A percentile compares a stretch with the other conserved stretches of the same genome.
These are phyloP conservation scores for Candida orba DNA, from an alignment of 805 yeast species.

Conservation along the genomic window DNA sequence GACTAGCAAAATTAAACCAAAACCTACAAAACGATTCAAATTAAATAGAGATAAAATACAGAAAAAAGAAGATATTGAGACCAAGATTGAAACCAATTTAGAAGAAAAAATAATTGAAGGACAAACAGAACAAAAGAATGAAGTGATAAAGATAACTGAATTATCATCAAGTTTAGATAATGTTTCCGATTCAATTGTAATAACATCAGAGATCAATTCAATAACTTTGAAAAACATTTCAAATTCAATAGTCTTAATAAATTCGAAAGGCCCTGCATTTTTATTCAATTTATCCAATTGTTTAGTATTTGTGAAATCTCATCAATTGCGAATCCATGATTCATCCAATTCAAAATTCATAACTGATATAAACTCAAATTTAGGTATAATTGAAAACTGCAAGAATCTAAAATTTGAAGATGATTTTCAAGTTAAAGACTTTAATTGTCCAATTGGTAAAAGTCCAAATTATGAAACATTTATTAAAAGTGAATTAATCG, in stretches of 20 bases:
- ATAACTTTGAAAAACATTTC: conserved; percentile 9
- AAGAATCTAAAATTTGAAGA: conserved; percentile 7
- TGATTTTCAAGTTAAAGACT: conserved; percentile 16
- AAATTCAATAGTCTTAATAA: conserved; percentile 9
- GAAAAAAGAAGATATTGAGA: no score
- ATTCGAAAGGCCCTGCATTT: conserved; percentile 15
- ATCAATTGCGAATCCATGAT: conserved; percentile 20
- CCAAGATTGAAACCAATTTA: neutral
- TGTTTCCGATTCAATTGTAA: conserved; percentile 8
- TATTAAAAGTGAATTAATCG: neutral
- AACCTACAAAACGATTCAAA: no score
- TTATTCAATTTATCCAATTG: conserved; percentile 8
- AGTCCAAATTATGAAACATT: conserved; percentile 9
- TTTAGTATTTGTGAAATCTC: conserved; percentile 12
- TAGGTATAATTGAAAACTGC: conserved; percentile 19
- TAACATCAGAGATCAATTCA: conserved; percentile 3
- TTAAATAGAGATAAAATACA: no score
- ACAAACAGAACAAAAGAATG: neutral
- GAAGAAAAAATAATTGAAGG: neutral
- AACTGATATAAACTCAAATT: conserved; percentile 5
- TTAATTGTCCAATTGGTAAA: conserved; percentile 18
- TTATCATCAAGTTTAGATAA: conserved; percentile 3
- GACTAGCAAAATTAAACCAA: no score
- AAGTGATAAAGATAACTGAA: neutral
- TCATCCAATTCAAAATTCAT: conserved; percentile 4